Percentiles rank a stretch among this genome's conserved stretches.
phyloP scores from a whole-genome alignment of 148 eudicot genomes.

The Polygonum maritimum region DNA sequence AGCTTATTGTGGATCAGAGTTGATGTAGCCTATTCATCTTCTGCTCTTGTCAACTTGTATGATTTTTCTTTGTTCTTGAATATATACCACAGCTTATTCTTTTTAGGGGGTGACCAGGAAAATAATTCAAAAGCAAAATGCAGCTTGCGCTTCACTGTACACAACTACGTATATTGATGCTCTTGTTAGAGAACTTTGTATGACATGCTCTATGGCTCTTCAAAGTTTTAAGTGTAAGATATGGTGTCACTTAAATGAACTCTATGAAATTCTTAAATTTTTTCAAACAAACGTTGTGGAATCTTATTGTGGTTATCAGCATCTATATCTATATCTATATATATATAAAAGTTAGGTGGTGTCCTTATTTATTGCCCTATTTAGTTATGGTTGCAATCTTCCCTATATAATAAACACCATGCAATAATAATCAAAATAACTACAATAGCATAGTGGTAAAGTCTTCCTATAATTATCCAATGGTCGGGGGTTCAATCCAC shows the following conservation, averaged over 20 bases:
- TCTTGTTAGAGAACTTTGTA: background rate
- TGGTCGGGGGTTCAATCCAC: too few relatives aligned
- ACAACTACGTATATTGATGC: background rate
- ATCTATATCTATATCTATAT: too few relatives aligned
- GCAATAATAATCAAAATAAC: too few relatives aligned
- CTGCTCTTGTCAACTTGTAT: background rate
- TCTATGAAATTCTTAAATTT: background rate
- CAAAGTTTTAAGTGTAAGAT: background rate
- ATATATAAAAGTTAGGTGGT: too few relatives aligned
- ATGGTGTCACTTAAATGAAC: background rate
- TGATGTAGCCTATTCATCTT: background rate
- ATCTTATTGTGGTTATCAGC: background rate
- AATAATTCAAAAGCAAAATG: background rate
- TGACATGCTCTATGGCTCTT: background rate
- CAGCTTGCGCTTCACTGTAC: background rate
- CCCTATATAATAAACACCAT: too few relatives aligned
- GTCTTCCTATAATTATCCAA: too few relatives aligned
- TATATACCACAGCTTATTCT: constrained; percentile 7
- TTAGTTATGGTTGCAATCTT: too few relatives aligned
- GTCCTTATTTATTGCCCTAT: too few relatives aligned
- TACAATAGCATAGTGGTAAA: too few relatives aligned
- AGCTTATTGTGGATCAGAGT: background rate
- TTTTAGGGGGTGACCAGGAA: background rate
- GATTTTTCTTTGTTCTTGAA: constrained; percentile 1
- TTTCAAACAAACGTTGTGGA: background rate